phyloP scores from a whole-genome alignment of 148 eudicot genomes.

The Spergularia marina region DNA sequence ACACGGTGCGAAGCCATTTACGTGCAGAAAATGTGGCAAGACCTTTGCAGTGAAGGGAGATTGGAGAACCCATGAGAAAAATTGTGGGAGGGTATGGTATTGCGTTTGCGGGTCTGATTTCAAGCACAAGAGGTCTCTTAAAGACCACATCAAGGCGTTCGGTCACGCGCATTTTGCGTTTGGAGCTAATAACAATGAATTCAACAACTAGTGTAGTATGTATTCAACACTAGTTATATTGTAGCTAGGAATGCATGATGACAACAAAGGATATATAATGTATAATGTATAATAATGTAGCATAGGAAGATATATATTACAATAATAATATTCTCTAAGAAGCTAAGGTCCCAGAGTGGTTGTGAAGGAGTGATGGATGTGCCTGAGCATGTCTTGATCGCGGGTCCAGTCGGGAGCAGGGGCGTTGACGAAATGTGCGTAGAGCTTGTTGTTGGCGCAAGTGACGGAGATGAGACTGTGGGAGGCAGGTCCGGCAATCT shows the following conservation, averaged over 20 bases:
- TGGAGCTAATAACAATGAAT: constrained; percentile 27
- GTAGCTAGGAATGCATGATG: too few relatives aligned
- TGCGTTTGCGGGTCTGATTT: constrained; percentile 61
- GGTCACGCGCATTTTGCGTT: constrained; percentile 32
- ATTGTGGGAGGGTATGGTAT: constrained; percentile 60
- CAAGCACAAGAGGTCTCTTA: constrained; percentile 58
- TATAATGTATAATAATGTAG: too few relatives aligned
- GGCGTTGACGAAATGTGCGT: constrained; percentile 89
- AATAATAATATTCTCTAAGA: background rate
- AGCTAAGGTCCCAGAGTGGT: constrained; percentile 54
- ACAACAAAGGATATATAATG: too few relatives aligned
- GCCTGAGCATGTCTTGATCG: constrained; percentile 74
- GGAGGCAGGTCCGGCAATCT: constrained; percentile 52
- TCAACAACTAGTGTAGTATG: background rate
- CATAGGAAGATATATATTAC: too few relatives aligned
- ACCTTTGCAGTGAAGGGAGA: constrained; percentile 59
- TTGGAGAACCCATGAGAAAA: constrained; percentile 71
- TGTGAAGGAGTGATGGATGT: constrained; percentile 71
- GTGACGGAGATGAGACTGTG: constrained; percentile 86
- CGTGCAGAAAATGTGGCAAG: constrained; percentile 53
- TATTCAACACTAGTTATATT: too few relatives aligned
- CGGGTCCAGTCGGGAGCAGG: constrained; percentile 75
- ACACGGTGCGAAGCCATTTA: constrained; percentile 50
- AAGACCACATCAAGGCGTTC: constrained; percentile 48
- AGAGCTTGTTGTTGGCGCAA: constrained; percentile 77